A percentile compares a stretch with the other conserved stretches of the same genome.
These are phyloP conservation scores for Lactarius evosmus DNA, from an alignment of 768 basidiomycete species.

Conservation along the genomic window DNA sequence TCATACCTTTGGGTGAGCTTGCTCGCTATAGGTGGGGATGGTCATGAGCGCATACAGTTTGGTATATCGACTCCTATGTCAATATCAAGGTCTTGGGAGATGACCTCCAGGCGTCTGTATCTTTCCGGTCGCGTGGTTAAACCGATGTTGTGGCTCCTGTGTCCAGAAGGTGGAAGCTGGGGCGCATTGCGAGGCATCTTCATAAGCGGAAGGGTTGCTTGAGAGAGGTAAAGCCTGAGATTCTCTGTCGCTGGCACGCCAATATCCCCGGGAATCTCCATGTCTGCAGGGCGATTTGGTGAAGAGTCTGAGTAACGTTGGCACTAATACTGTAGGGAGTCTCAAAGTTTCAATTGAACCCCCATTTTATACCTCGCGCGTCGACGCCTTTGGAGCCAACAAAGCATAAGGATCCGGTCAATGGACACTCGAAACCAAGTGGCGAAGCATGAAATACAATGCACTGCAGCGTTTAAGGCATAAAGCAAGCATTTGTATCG, in stretches of 20 bases:
- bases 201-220: slow-evolving; percentile 24
- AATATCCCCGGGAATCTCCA: slow-evolving; percentile 22
- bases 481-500: slow-evolving; percentile 1
- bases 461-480: background rate
- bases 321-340: background rate
- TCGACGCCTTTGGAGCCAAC: background rate
- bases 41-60: slow-evolving; percentile 7
- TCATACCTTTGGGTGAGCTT: background rate
- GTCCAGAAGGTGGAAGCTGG: slow-evolving; percentile 22
- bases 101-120: slow-evolving; percentile 16
- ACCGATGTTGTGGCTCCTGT: slow-evolving; percentile 23
- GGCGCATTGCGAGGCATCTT: slow-evolving; percentile 21
- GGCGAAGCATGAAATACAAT: slow-evolving; percentile 4
- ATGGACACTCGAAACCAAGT: background rate
- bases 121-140: slow-evolving; percentile 23
- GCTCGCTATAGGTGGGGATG: background rate
- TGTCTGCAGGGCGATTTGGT: background rate
- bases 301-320: slow-evolving; percentile 1
- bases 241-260: slow-evolving; percentile 26
- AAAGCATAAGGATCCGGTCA: background rate
- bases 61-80: slow-evolving; percentile 7
- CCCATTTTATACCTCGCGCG: slow-evolving; percentile 13
- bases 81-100: slow-evolving; percentile 5
- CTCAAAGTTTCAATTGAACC: background rate
- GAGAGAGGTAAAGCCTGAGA: slow-evolving; percentile 23